Evolutionary conservation across 2,329 filamentous ascomycete species (phyloP).

Genomic region (Thielaviopsis punctulata): DNA sequence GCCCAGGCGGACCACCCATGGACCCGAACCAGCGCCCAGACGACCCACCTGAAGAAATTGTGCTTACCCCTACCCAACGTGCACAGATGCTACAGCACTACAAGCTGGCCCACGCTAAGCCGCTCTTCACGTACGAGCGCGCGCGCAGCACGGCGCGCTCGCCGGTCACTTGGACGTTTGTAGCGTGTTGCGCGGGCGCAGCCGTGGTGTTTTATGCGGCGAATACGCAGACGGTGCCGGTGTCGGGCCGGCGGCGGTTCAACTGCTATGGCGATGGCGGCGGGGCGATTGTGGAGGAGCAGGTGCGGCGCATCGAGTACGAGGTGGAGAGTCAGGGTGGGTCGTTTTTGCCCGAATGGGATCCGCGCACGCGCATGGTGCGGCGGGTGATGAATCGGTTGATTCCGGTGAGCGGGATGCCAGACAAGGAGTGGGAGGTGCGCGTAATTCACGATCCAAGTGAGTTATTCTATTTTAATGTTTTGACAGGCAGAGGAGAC

Average conservation of each 20-base stretch:
- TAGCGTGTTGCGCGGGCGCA: slow-evolving; percentile 24
- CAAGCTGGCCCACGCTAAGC: slow-evolving; percentile 18
- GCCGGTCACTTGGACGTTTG: slow-evolving; percentile 24
- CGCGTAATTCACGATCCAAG: slow-evolving; percentile 51
- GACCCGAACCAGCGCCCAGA: slow-evolving; percentile 9
- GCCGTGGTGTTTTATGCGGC: slow-evolving; percentile 43
- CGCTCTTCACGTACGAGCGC: slow-evolving; percentile 21
- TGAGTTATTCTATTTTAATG: no score
- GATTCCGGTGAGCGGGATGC: slow-evolving; percentile 48
- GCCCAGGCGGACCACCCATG: slow-evolving; percentile 6
- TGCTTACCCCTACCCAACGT: slow-evolving; percentile 2
- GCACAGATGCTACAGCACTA: slow-evolving; percentile 9
- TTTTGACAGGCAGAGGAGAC: no score
- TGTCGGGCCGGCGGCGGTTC: slow-evolving; percentile 56
- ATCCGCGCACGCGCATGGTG: slow-evolving; percentile 36
- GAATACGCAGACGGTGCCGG: slow-evolving; percentile 56
- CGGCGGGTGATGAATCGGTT: slow-evolving; percentile 47
- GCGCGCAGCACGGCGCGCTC: slow-evolving; percentile 19
- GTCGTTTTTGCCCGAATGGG: slow-evolving; percentile 40
- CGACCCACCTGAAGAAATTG: slow-evolving; percentile 5
- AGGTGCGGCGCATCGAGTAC: slow-evolving; percentile 39
- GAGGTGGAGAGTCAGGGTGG: slow-evolving; percentile 34
- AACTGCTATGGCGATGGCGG: slow-evolving; percentile 40
- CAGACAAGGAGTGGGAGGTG: slow-evolving; percentile 48
- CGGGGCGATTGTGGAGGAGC: slow-evolving; percentile 31